A percentile compares a stretch with the other conserved stretches of the same genome.
Evolutionary conservation across 495 filamentous ascomycete species (phyloP).

Genomic region (Trichoderma gamsii): DNA sequence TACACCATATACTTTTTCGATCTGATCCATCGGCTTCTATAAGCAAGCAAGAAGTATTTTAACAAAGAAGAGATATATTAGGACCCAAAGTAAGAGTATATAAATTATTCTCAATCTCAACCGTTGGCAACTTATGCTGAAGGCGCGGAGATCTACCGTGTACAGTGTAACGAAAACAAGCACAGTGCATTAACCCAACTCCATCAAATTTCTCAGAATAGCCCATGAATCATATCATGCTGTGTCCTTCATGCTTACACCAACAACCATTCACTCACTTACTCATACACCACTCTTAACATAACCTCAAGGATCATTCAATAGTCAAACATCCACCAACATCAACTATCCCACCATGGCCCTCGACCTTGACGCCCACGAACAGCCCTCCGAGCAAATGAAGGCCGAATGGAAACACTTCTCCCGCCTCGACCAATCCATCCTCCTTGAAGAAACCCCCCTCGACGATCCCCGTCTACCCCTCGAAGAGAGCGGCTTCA

Average conservation of each 20-base stretch:
- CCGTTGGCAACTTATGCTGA: too few relatives aligned
- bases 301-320: neutral
- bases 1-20: too few relatives aligned
- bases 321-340: neutral
- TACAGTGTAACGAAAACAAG: neutral
- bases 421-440: conserved; percentile 36
- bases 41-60: too few relatives aligned
- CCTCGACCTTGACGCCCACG: conserved; percentile 57
- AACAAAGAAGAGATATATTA: too few relatives aligned
- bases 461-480: conserved; percentile 37
- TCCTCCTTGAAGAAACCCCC: conserved; percentile 31
- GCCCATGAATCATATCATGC: neutral
- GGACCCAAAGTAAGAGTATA: too few relatives aligned
- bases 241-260: neutral
- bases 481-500: conserved; percentile 24
- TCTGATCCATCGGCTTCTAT: too few relatives aligned
- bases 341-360: neutral
- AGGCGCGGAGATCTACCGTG: neutral
- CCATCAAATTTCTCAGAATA: neutral
- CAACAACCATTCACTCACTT: neutral
- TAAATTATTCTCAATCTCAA: too few relatives aligned
- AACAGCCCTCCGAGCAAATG: conserved; percentile 61
- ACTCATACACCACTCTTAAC: neutral
- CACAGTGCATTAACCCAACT: neutral
- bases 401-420: conserved; percentile 56